These are phyloP conservation scores for Clonostachys sp. DNA, from an alignment of 2,329 filamentous ascomycete genomes.

Conservation along the genomic window DNA sequence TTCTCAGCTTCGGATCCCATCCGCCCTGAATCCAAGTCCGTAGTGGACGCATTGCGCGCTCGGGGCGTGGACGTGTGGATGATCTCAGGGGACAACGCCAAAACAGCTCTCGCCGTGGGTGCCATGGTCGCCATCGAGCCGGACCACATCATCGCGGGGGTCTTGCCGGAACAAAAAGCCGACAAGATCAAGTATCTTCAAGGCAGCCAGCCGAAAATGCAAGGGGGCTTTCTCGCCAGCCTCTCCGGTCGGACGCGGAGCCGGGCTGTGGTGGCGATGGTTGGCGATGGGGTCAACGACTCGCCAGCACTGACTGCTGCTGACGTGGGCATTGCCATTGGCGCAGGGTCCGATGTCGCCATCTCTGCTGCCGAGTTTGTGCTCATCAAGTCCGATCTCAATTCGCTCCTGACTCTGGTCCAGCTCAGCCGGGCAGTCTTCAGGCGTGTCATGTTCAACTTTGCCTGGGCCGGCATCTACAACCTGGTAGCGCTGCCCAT, in stretches of 20 bases:
- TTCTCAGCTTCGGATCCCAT: conserved; percentile 38
- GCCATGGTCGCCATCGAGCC: conserved; percentile 49
- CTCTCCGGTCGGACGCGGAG: neutral
- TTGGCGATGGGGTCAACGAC: conserved; percentile 70
- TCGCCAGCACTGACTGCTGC: conserved; percentile 61
- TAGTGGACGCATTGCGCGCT: conserved; percentile 24
- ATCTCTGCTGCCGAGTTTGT: conserved; percentile 63
- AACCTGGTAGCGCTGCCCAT: conserved; percentile 61
- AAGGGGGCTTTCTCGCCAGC: conserved; percentile 6
- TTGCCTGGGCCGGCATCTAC: conserved; percentile 63
- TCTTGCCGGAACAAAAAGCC: conserved; percentile 42
- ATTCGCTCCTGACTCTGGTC: conserved; percentile 54
- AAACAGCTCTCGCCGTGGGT: conserved; percentile 55
- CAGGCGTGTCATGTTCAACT: conserved; percentile 62
- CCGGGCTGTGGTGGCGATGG: conserved; percentile 57
- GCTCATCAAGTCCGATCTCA: conserved; percentile 51
- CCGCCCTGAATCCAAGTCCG: conserved; percentile 30
- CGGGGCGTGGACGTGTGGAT: conserved; percentile 38
- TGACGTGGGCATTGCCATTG: conserved; percentile 65
- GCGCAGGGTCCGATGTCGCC: conserved; percentile 63
- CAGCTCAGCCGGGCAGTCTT: conserved; percentile 58
- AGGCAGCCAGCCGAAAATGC: conserved; percentile 8
- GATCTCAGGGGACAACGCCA: conserved; percentile 40
- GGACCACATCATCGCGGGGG: conserved; percentile 57
- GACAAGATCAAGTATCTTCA: conserved; percentile 35